Evolutionary conservation across 2,329 filamentous ascomycete genomes (phyloP).

Genomic region (Aspergillus pseudonomiae): DNA sequence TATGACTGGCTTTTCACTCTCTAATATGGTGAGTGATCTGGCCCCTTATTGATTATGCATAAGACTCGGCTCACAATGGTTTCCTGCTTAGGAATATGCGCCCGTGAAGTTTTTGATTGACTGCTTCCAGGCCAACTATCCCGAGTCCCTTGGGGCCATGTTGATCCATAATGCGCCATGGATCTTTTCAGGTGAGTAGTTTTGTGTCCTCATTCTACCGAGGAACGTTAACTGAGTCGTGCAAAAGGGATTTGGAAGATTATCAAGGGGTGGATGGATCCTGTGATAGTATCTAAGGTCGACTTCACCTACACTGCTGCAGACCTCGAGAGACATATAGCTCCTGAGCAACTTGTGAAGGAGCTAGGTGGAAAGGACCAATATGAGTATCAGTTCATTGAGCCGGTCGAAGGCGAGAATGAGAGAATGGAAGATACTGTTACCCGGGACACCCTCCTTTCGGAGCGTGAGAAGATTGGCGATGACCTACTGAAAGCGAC

Average conservation of each 20-base stretch:
- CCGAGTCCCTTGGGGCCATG: slow-evolving; percentile 85
- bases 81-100: slow-evolving; percentile 69
- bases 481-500: neutral
- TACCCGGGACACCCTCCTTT: neutral
- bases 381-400: neutral
- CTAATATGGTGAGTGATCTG: neutral
- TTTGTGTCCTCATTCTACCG: too few species aligned
- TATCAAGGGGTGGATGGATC: slow-evolving; percentile 92
- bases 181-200: slow-evolving; percentile 51
- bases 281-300: slow-evolving; percentile 90
- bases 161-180: slow-evolving; percentile 89
- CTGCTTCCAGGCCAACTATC: slow-evolving; percentile 96
- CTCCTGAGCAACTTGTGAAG: slow-evolving; percentile 25
- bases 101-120: slow-evolving; percentile 99
- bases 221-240: neutral
- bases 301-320: slow-evolving; percentile 80
- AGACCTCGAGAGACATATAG: slow-evolving; percentile 76
- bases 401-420: neutral
- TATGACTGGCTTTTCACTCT: neutral
- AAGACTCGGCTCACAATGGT: neutral
- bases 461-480: neutral
- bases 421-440: neutral
- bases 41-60: neutral
- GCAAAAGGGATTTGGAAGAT: slow-evolving; percentile 79
- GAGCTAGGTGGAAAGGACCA: neutral